Conservation (phyloP, 2,329 filamentous ascomycete species). For the Chaetomiaceae sp. region DNA sequence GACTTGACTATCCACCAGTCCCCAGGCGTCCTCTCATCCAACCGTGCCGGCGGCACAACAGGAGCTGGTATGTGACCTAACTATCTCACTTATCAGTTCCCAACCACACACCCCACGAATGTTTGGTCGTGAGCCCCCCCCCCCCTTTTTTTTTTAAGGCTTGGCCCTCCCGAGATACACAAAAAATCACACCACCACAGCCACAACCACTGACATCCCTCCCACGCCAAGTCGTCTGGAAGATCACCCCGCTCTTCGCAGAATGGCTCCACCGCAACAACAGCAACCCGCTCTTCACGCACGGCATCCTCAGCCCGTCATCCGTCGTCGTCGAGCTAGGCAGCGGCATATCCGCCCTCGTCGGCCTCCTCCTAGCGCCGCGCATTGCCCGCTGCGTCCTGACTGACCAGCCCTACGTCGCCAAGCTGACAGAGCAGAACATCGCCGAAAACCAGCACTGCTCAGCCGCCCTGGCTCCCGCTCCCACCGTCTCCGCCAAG, state of each 20-base stretch:
- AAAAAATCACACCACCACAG: not conserved
- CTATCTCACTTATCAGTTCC: too few relatives aligned
- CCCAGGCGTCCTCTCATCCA: slow-evolving; percentile 73
- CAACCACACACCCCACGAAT: slow-evolving; percentile 9
- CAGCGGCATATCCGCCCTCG: slow-evolving; percentile 78
- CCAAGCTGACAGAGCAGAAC: slow-evolving; percentile 72
- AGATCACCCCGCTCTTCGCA: slow-evolving; percentile 78
- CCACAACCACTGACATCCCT: not conserved
- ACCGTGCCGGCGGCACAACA: slow-evolving; percentile 58
- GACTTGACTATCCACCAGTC: slow-evolving; percentile 81
- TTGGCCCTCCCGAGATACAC: not conserved
- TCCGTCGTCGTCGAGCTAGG: slow-evolving; percentile 76
- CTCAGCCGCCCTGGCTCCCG: not conserved
- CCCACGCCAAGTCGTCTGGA: slow-evolving; percentile 69
- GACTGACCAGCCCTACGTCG: slow-evolving; percentile 85
- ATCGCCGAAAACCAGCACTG: slow-evolving; percentile 54
- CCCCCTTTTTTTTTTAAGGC: slow-evolving; percentile 1
- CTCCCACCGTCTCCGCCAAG: not conserved
- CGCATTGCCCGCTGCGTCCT: slow-evolving; percentile 64
- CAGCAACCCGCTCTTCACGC: slow-evolving; percentile 58
- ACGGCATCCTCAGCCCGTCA: slow-evolving; percentile 44
- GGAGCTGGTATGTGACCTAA: slow-evolving; percentile 49
- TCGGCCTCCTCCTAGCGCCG: slow-evolving; percentile 64
- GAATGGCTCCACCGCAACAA: slow-evolving; percentile 69
- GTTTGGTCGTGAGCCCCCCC: slow-evolving; percentile 10